Evolutionary conservation across 768 basidiomycete species (phyloP), one percentile per base, ranked within the genome.

Genomic region (Phlebiopsis flavidoalba): DNA sequence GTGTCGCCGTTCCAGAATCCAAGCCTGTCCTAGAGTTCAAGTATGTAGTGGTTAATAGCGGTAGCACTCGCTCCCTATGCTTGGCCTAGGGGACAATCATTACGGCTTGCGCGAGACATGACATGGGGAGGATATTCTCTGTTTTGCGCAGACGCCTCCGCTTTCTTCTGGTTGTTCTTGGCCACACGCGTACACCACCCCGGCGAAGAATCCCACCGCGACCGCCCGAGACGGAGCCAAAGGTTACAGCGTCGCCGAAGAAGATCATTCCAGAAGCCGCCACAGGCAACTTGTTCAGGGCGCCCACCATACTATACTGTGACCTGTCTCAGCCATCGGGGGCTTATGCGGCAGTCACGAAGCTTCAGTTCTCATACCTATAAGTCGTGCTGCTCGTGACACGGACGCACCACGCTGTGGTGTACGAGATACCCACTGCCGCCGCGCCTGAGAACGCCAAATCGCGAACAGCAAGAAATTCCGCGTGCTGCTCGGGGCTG

Each of bases 221-320:
- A 99, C 86, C 36, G 95, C 94, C n/a, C 11, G 90, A 88, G 53
- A 98, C 89, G 17, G 93, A 95, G 48, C 95, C 91, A 54, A 88
- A 70, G 8, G 93, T 97, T 49, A 93, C 88, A 24, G 86, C 75
- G 72, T 99, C 95, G 47, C 93, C 94, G 71, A 97, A 97, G 77
- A 97, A 97, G 62, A 99, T 73, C 88, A 99, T 93, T 22, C 97
- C 97, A n/a, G 95, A 97, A 14, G 94, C 95, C 7, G 97, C 97
- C 52, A 99, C 94, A 40, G 97, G 97, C 19, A 99, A 80, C 77
- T 98, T 98, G 77, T 98, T 98, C 66, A 98, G 74, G 0, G 95
- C 95, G 11, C 95, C 95, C 58, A 97, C 94, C 95, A 98, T 98
- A 66, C 90, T 93, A 19, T 17, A 60, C n/a, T n/a, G n/a, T 45